Conservation (phyloP, 2,329 filamentous ascomycete genomes). For the Colletotrichum aenigma region DNA sequence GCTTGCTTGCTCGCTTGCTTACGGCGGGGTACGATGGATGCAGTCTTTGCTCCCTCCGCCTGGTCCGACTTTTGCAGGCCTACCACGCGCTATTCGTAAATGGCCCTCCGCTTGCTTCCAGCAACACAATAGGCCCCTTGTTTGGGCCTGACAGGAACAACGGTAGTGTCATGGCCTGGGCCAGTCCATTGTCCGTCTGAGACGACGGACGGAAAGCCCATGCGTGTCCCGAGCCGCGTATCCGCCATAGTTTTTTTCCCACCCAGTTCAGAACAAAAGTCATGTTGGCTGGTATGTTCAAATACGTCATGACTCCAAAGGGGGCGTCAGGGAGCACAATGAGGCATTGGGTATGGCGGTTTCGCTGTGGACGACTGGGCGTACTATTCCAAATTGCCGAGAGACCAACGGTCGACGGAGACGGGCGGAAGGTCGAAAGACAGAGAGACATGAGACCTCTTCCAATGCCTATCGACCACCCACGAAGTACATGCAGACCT, state of each 20-base stretch:
- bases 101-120: not conserved
- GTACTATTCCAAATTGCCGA: not conserved
- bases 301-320: slow-evolving; percentile 13
- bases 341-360: not conserved
- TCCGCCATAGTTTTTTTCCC: not conserved
- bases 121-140: not conserved
- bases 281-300: not conserved
- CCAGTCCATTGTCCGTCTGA: not conserved
- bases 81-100: not conserved
- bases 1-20: not conserved
- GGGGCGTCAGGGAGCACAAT: not conserved
- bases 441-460: not conserved
- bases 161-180: not conserved
- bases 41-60: not conserved
- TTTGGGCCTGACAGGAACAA: not conserved
- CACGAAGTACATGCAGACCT: not conserved
- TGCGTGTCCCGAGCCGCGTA: not conserved
- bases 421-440: not conserved
- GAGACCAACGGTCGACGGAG: not conserved
- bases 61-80: not conserved
- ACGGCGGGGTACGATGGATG: not conserved
- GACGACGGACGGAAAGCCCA: not conserved
- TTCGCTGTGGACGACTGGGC: not conserved
- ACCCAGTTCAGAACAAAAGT: not conserved
- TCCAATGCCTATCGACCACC: not conserved